Percentiles rank a stretch among this genome's conserved stretches.
phyloP scores from a whole-genome alignment of 768 basidiomycete genomes.

The Tylopilus subfusipes region DNA sequence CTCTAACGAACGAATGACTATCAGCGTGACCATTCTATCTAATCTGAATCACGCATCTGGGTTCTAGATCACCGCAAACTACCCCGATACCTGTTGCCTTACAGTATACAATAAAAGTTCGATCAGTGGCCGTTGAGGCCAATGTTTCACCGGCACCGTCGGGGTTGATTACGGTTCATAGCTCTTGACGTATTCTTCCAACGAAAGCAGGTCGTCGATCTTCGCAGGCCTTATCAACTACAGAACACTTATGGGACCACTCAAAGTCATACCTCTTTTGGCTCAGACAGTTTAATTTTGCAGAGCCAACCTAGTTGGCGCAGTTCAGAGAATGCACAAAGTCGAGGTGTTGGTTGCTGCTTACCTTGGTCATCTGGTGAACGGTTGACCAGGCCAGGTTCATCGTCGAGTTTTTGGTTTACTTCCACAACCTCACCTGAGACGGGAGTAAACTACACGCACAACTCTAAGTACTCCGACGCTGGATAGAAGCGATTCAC shows the following conservation, averaged over 20 bases:
- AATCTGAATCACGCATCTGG: constrained; percentile 12
- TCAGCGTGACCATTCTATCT: constrained; percentile 1
- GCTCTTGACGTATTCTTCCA: constrained; percentile 68
- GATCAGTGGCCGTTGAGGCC: constrained; percentile 27
- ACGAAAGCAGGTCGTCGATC: constrained; percentile 69
- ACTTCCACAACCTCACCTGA: constrained; percentile 80
- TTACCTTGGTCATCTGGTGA: constrained; percentile 79
- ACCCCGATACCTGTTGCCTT: neutral
- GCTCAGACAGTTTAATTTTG: constrained; percentile 81
- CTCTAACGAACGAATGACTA: neutral
- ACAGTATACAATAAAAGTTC: neutral
- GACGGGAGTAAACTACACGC: constrained; percentile 80
- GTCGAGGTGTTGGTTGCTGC: constrained; percentile 10
- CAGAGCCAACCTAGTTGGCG: constrained; percentile 81
- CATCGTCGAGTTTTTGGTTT: constrained; percentile 61
- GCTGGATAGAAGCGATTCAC: constrained; percentile 17
- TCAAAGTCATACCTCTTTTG: constrained; percentile 58
- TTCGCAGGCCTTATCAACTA: constrained; percentile 26
- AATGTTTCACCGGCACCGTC: neutral
- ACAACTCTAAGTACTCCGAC: constrained; percentile 8
- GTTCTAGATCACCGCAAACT: neutral
- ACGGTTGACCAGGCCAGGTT: constrained; percentile 86
- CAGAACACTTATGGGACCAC: neutral
- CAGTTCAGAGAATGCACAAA: neutral
- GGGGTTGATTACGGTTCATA: constrained; percentile 40